phyloP scores from a whole-genome alignment of 345 rosid species.

The Eucalyptus coolabah region DNA sequence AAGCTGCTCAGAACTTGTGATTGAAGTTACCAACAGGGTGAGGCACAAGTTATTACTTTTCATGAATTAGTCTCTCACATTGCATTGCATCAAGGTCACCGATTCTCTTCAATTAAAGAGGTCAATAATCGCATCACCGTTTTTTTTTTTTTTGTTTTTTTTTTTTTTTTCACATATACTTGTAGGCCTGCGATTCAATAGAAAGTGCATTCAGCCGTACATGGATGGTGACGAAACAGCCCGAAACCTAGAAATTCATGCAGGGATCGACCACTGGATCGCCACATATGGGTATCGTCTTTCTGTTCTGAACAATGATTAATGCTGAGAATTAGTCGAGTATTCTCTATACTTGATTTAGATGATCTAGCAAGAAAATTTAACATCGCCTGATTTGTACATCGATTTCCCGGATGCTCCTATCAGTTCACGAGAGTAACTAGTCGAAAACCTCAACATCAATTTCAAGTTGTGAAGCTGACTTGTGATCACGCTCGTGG shows the following conservation, averaged over 20 bases:
- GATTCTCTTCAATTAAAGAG: neutral
- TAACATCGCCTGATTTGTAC: neutral
- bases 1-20: neutral
- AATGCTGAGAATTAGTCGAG: neutral
- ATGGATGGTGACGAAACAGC: neutral
- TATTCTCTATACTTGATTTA: neutral
- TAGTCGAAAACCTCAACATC: too few relatives aligned
- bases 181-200: neutral
- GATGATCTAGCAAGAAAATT: neutral
- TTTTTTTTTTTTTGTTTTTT: neutral
- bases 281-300: neutral
- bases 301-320: neutral
- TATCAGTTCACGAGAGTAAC: neutral
- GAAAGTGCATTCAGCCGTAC: neutral
- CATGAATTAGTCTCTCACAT: neutral
- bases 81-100: neutral
- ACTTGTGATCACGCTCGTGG: too few relatives aligned
- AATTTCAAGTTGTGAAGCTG: too few relatives aligned
- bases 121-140: rapidly evolving
- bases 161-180: neutral
- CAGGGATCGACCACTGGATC: neutral
- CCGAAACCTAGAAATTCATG: neutral
- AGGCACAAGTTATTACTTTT: neutral
- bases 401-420: neutral
- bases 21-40: neutral